These are phyloP conservation scores for Lanmaoa pseudosensibilis DNA, from an alignment of 768 basidiomycete species.

Conservation along the genomic window DNA sequence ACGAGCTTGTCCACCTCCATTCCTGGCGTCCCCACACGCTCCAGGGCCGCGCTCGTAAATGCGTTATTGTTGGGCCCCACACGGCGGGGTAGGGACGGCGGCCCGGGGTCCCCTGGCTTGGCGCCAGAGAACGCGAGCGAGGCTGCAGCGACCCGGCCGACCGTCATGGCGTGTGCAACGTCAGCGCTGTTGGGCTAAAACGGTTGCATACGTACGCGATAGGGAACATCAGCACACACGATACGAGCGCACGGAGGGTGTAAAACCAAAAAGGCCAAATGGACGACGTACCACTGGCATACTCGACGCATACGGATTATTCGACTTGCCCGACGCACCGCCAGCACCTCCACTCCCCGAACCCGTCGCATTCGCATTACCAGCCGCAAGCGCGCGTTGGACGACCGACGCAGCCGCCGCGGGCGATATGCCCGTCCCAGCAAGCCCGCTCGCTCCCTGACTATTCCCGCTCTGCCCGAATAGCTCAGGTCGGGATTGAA, in stretches of 20 bases:
- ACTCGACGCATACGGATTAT: constrained; percentile 31
- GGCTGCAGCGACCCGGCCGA: constrained; percentile 58
- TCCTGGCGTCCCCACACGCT: constrained; percentile 8
- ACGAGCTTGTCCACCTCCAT: constrained; percentile 29
- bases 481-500: constrained; percentile 68
- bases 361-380: constrained; percentile 36
- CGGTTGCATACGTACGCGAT: too few species aligned
- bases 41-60: neutral
- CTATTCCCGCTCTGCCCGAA: constrained; percentile 35
- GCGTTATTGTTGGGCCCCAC: neutral
- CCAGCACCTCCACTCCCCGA: neutral
- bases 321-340: constrained; percentile 24
- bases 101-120: too few species aligned
- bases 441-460: constrained; percentile 20
- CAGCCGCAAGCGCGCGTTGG: constrained; percentile 43
- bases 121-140: constrained; percentile 44
- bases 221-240: too few species aligned
- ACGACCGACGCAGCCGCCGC: constrained; percentile 42
- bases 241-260: too few species aligned
- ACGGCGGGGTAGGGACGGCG: constrained; percentile 5
- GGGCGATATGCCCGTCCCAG: constrained; percentile 20
- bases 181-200: constrained; percentile 38
- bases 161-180: constrained; percentile 35
- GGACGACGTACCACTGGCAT: constrained; percentile 36
- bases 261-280: too few species aligned